Evolutionary conservation across 1,139 yeast genomes (phyloP), one percentile per base, ranked within the genome.

Genomic region (Pichia cactophila): DNA sequence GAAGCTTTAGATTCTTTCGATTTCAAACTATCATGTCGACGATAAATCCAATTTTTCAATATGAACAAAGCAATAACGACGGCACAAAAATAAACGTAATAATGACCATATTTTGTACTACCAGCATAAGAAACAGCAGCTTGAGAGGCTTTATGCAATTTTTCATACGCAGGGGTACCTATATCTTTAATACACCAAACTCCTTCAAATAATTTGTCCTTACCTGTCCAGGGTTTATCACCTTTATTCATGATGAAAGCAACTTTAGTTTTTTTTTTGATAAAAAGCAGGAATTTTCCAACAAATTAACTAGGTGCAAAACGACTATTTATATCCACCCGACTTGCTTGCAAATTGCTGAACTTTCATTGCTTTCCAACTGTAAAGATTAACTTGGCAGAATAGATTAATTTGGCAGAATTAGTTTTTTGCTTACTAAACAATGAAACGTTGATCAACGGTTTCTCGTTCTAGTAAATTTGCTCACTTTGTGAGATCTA

Each of bases 151-250:
- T 26, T 53, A 2, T 52, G 36, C 20, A 64, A 65, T 20, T 47
- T 56, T 53, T 50, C 56, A 51, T 68, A 77, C 40, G 55, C 62
- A 4, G 59, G 63, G 3, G 66, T 54, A 28, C 56, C 65, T 50
- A 47, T 50, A 56, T 77, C 80, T 5, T 65, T 65, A 6, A 75
- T 46, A 60, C 82, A 78, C 63, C 77, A 77, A 54, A 75, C 61
- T 0, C 78, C 80, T 23, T 73, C 58, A 17, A 26, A 37, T 14
- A 46, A 43, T 3, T 48, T 26, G 41, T 56, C 60, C 43, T 46
- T 46, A 7, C 50, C 51, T 4, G 41, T 33, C 51, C 51, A 48
- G 5, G 10, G 9, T 37, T 37, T 6, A 17, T n/a, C 26, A 12
- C 28, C 28, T 14, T 37, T 37, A 12, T 37, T 23, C 40, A 37